A percentile compares a stretch with the other conserved stretches of the same genome.
These are phyloP conservation scores for Leavenworthia alabamica DNA, from an alignment of 345 rosid genomes.

Conservation along the genomic window DNA sequence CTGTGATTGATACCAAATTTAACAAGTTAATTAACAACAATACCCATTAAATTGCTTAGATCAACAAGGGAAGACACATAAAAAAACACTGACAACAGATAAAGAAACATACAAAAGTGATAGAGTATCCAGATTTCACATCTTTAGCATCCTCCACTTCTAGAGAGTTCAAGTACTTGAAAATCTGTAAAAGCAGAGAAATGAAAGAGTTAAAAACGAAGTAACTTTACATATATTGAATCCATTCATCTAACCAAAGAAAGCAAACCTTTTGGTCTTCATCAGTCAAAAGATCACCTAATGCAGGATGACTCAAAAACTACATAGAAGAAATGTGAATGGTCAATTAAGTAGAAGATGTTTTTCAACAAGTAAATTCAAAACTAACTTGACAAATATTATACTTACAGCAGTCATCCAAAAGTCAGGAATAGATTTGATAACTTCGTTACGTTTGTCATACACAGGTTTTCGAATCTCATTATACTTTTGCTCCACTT, in stretches of 20 bases:
- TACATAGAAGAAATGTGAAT: conserved; percentile 29
- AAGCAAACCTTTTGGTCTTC: conserved; percentile 82
- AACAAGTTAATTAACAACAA: conserved; percentile 9
- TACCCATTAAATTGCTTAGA: neutral
- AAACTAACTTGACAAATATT: neutral
- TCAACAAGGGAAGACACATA: neutral
- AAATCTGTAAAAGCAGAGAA: conserved; percentile 44
- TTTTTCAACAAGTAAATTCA: neutral
- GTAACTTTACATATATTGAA: neutral
- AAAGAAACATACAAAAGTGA: conserved; percentile 64
- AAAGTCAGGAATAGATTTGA: conserved; percentile 77
- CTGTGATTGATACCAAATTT: conserved; percentile 30
- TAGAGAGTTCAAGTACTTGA: conserved; percentile 57
- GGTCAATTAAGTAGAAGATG: neutral
- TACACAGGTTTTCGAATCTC: conserved; percentile 81
- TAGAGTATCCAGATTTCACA: conserved; percentile 83
- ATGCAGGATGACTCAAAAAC: conserved; percentile 90
- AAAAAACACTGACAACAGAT: neutral
- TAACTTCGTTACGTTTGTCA: conserved; percentile 68
- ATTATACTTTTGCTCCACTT: conserved; percentile 84
- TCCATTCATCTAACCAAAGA: neutral
- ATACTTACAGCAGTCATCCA: conserved; percentile 93
- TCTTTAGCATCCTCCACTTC: conserved; percentile 91
- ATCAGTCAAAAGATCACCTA: conserved; percentile 66
- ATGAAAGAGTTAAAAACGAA: neutral